Base-by-base conservation (phyloP, 2,329 filamentous ascomycete species). In the Alternaria sp. region DNA sequence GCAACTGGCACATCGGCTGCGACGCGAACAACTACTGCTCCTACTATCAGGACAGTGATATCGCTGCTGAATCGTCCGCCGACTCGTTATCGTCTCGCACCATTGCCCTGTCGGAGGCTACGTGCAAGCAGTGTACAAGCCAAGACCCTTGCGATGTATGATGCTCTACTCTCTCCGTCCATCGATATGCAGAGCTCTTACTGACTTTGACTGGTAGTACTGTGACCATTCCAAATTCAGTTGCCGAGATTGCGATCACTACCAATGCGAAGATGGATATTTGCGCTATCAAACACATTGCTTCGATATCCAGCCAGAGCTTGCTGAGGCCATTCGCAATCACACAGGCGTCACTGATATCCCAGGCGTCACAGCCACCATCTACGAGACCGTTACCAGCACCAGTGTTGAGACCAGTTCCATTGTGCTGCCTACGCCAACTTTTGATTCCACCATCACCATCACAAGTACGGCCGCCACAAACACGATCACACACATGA, bases 1-100 rank as follows among this genome's bases (percentile, higher is more conserved):
- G 48, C 4, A 36, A 54, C 30, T 63, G 60, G 60, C 47, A 59
- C 30, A 61, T 64, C 11, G 58, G 61, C 20, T 64, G 61, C 42
- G 51, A 55, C 51, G 32, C 36, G 14, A 34, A 52, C 26, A 53
- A 53, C 22, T 26, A 64, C 46, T 64, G 61, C 41, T 51, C 28
- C 36, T 61, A 61, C 28, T 58, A 58, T 36, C 54, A 54, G 49
- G 34, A 18, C 18, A 20, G 24, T 11, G 12, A 38, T 30, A 3
- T 39, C 14, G 28, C 36, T 30, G n/a, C 44, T 26, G 36, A 22
- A 6, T 24, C 18, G 3, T n/a, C 18, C 7, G 2, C 3, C 42
- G 43, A 44, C 52, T 32, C 42, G 9, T 14, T 47, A 2, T 34
- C 26, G 2, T 14, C 26, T 20, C 36, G 51, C 18, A 53, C 36